These are phyloP conservation scores for Komagataea norvegica DNA, from an alignment of 1,139 yeast genomes.

Conservation along the genomic window DNA sequence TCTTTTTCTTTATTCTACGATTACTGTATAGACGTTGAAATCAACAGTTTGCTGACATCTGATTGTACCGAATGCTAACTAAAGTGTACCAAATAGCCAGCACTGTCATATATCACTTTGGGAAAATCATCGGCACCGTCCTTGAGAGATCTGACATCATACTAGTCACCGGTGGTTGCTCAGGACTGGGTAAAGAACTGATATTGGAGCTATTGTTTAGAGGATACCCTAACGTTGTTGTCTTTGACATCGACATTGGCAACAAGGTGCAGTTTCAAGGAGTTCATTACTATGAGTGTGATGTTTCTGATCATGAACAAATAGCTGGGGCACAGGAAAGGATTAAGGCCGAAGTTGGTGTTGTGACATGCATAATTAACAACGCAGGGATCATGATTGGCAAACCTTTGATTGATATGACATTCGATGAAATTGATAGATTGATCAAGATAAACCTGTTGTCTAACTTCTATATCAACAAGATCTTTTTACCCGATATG, in stretches of 20 bases:
- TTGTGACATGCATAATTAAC: slow-evolving; percentile 63
- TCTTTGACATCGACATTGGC: slow-evolving; percentile 52
- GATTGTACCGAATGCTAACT: slow-evolving; percentile 1
- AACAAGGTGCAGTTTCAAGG: slow-evolving; percentile 33
- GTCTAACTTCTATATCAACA: slow-evolving; percentile 65
- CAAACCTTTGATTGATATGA: slow-evolving; percentile 47
- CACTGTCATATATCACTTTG: slow-evolving; percentile 27
- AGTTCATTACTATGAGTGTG: slow-evolving; percentile 59
- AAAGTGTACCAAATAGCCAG: slow-evolving; percentile 6
- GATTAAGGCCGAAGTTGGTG: slow-evolving; percentile 46
- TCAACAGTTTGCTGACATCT: no score
- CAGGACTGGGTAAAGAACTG: slow-evolving; percentile 72
- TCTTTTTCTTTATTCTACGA: no score
- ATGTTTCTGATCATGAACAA: slow-evolving; percentile 50
- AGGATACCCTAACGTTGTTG: slow-evolving; percentile 46
- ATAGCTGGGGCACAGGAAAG: slow-evolving; percentile 35
- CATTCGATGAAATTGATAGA: slow-evolving; percentile 53
- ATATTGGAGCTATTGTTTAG: slow-evolving; percentile 41
- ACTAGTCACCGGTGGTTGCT: slow-evolving; percentile 77
- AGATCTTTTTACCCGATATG: slow-evolving; percentile 73
- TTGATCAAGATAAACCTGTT: slow-evolving; percentile 62
- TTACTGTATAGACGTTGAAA: no score
- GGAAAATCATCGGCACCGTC: slow-evolving; percentile 43
- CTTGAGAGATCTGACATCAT: slow-evolving; percentile 53
- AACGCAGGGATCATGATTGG: slow-evolving; percentile 79